Base-by-base conservation (phyloP, 2,329 filamentous ascomycete genomes). In the Pezicula rhizophila region DNA sequence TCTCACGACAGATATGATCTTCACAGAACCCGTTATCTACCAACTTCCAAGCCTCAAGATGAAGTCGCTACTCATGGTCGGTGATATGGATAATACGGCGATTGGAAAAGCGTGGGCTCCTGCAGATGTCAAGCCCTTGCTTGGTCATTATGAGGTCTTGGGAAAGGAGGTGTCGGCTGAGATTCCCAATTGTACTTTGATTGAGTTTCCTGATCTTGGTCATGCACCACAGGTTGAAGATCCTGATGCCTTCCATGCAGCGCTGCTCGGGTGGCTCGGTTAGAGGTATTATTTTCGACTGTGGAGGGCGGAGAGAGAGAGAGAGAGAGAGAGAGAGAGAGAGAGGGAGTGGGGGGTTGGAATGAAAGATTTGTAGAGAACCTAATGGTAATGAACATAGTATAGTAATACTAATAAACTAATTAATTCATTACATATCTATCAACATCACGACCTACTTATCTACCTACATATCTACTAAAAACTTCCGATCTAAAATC, bases 181-280 rank as follows among this genome's bases (percentile, higher is more conserved):
- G 51, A 74, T 79, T 37, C 70, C 70, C 1, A 66, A 71, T 34
- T 66, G 66, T 31, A 67, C 69, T 8, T 60, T 78, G 45, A 59
- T 77, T 34, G 69, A 70, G 42, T 78, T 78, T 52, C 61, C 68
- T 0, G 66, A 70, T 23, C 55, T 76, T 34, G 77, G 76, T 1
- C 76, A 80, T 51, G 69, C 75, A 33, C 76, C 76, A 12, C 76
- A 78, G 55, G 73, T 79, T 46, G 75, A 77, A 51, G 69, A 70
- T 23, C 73, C 75, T 1, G 66, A 66, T 2, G 60, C 55, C 33
- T 78, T 77, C 52, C 71, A 78, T 56, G 51, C 61, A n/a, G 68
- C 68, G 5, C 50, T 78, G 50, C 56, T 77, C 3, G 62, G 56
- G 7, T 79, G 75, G 73, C 55, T 78, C 50, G 47, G 28, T 20